These are phyloP conservation scores for Narthecium ossifragum DNA, from an alignment of 106 monocot genomes.

Conservation along the genomic window DNA sequence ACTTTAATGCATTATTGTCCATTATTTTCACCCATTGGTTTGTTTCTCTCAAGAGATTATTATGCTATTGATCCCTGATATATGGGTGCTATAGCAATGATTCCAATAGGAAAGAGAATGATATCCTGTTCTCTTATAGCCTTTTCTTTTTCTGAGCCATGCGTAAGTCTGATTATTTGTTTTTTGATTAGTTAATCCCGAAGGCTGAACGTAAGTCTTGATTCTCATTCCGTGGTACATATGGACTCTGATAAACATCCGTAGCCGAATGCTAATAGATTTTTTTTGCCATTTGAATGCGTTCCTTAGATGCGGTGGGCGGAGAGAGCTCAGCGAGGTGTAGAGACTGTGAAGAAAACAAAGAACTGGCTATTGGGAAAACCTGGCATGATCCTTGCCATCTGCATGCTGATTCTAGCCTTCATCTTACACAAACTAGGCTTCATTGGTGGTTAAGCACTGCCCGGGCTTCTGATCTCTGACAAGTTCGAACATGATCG, in stretches of 20 bases:
- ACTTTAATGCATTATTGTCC: too few species aligned
- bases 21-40: too few species aligned
- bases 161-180: not conserved
- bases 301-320: slow-evolving; percentile 81
- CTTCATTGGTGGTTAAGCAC: slow-evolving; percentile 48
- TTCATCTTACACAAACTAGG: slow-evolving; percentile 71
- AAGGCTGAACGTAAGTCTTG: not conserved
- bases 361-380: slow-evolving; percentile 89
- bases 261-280: not conserved
- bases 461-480: not conserved
- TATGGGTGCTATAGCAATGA: too few species aligned
- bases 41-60: too few species aligned
- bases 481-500: too few species aligned
- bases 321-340: slow-evolving; percentile 57
- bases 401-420: slow-evolving; percentile 70
- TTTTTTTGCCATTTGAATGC: not conserved
- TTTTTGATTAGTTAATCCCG: not conserved
- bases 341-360: slow-evolving; percentile 65
- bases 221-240: not conserved
- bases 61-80: too few species aligned
- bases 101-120: too few species aligned
- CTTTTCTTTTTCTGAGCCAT: too few species aligned
- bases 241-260: too few species aligned
- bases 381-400: slow-evolving; percentile 73
- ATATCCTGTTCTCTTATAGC: too few species aligned